Conservation (phyloP, 768 basidiomycete species). For the Amanita thiersii region DNA sequence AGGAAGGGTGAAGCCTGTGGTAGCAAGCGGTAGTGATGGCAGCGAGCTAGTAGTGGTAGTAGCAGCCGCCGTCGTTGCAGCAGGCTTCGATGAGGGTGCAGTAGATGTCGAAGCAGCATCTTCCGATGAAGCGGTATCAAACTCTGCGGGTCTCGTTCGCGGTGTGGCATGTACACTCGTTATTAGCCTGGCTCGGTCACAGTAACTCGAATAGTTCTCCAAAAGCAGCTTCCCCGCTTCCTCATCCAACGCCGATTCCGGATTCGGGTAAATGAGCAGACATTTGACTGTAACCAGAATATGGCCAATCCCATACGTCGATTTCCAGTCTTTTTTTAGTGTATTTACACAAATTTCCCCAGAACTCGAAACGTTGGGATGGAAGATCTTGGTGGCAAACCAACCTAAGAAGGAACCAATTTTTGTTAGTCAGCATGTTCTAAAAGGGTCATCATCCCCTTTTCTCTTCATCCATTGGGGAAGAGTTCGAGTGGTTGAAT, state of each 20-base stretch:
- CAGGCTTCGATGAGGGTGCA: slow-evolving; percentile 14
- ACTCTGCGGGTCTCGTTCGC: slow-evolving; percentile 64
- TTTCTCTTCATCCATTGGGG: too few species aligned
- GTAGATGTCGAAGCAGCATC: slow-evolving; percentile 14
- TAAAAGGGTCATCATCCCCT: too few species aligned
- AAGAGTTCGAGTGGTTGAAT: too few species aligned
- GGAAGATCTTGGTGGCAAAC: slow-evolving; percentile 93
- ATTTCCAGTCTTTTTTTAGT: slow-evolving; percentile 95
- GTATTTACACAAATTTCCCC: slow-evolving; percentile 98
- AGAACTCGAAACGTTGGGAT: slow-evolving; percentile 84
- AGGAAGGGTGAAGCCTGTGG: slow-evolving; percentile 29
- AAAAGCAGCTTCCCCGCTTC: slow-evolving; percentile 90
- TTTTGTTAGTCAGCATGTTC: too few species aligned
- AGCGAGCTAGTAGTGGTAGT: slow-evolving; percentile 13
- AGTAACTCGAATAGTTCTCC: slow-evolving; percentile 86
- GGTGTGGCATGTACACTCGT: slow-evolving; percentile 90
- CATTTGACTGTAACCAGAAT: slow-evolving; percentile 93
- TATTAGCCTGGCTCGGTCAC: slow-evolving; percentile 78
- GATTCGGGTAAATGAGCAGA: slow-evolving; percentile 93
- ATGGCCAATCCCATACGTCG: slow-evolving; percentile 83
- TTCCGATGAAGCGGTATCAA: slow-evolving; percentile 36
- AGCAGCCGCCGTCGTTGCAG: slow-evolving; percentile 15
- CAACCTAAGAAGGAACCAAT: slow-evolving; percentile 71
- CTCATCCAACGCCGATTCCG: slow-evolving; percentile 93
- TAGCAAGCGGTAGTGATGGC: slow-evolving; percentile 15